Conservation (phyloP, 768 basidiomycete species). For the Punctularia strigosozonata region DNA sequence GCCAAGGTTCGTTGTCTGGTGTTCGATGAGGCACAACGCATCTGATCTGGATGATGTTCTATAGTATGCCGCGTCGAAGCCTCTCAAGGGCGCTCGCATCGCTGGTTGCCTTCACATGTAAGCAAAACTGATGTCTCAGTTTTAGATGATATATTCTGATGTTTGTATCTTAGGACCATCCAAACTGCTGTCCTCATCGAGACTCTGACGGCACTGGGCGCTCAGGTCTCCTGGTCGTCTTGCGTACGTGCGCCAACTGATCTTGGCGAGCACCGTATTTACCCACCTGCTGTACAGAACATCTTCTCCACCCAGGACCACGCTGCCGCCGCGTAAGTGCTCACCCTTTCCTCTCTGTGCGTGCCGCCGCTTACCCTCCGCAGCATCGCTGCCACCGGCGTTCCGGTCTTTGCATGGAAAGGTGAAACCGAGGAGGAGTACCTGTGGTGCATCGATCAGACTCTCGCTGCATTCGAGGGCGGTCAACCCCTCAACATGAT, state of each 20-base stretch:
- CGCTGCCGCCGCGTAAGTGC: slow-evolving; percentile 85
- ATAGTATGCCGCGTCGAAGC: slow-evolving; percentile 71
- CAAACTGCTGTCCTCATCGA: slow-evolving; percentile 99
- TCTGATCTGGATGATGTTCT: slow-evolving; percentile 10
- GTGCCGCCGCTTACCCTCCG: slow-evolving; percentile 2
- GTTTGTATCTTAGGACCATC: slow-evolving; percentile 68
- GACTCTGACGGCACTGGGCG: slow-evolving; percentile 90
- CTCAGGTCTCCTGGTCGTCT: slow-evolving; percentile 97
- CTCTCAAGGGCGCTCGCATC: slow-evolving; percentile 89
- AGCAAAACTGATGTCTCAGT: slow-evolving; percentile 12
- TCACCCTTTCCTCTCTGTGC: not conserved
- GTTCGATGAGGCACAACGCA: slow-evolving; percentile 2
- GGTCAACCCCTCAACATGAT: slow-evolving; percentile 94
- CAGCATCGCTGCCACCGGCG: slow-evolving; percentile 94
- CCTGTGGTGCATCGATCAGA: slow-evolving; percentile 96
- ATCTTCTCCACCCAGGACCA: slow-evolving; percentile 99
- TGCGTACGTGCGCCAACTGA: slow-evolving; percentile 46
- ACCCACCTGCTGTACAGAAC: slow-evolving; percentile 41
- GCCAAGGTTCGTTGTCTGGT: slow-evolving; percentile 49
- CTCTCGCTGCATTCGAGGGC: slow-evolving; percentile 74
- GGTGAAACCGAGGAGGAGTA: slow-evolving; percentile 99
- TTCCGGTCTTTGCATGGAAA: slow-evolving; percentile 99
- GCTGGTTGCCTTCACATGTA: slow-evolving; percentile 98
- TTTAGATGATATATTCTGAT: slow-evolving; percentile 1
- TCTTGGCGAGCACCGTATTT: not conserved